phyloP scores from a whole-genome alignment of 306 rosid genomes.

The Arachis hypogaea region DNA sequence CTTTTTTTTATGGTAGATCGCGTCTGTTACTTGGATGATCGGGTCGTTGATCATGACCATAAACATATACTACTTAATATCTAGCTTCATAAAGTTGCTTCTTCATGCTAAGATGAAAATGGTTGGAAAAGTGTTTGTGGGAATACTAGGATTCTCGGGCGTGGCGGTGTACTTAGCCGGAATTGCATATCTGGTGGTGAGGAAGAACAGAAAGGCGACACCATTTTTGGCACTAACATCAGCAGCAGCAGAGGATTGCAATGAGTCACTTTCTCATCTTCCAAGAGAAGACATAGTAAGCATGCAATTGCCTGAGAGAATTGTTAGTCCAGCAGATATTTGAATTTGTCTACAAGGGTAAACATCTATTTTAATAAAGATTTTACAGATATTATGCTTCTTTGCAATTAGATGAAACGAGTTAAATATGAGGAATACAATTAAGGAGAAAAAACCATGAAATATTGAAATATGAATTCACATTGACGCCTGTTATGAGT shows the following conservation, averaged over 20 bases:
- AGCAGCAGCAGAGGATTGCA: slow-evolving; percentile 48
- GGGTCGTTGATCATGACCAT: slow-evolving; percentile 67
- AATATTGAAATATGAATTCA: too few relatives aligned
- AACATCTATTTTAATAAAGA: too few relatives aligned
- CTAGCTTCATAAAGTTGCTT: slow-evolving; percentile 60
- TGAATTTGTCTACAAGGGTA: slow-evolving; percentile 4
- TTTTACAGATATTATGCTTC: too few relatives aligned
- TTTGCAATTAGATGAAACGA: too few relatives aligned
- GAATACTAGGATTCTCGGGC: slow-evolving; percentile 65
- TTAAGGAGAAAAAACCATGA: too few relatives aligned
- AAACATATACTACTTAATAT: slow-evolving; percentile 65
- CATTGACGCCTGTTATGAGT: too few relatives aligned
- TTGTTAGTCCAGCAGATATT: slow-evolving; percentile 33
- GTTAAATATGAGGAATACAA: too few relatives aligned
- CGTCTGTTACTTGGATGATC: slow-evolving; percentile 67
- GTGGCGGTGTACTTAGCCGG: slow-evolving; percentile 72
- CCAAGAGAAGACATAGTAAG: slow-evolving; percentile 68
- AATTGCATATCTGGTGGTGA: slow-evolving; percentile 63
- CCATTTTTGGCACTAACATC: slow-evolving; percentile 48
- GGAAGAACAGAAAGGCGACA: slow-evolving; percentile 53
- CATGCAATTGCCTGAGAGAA: slow-evolving; percentile 81
- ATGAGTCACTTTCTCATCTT: slow-evolving; percentile 42
- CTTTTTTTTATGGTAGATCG: slow-evolving; percentile 48
- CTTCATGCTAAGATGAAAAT: slow-evolving; percentile 51
- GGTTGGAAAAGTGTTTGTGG: slow-evolving; percentile 53